Percentiles rank a stretch among this genome's conserved stretches.
These are phyloP conservation scores for Diaporthe citri DNA, from an alignment of 2,329 filamentous ascomycete species.

Conservation along the genomic window DNA sequence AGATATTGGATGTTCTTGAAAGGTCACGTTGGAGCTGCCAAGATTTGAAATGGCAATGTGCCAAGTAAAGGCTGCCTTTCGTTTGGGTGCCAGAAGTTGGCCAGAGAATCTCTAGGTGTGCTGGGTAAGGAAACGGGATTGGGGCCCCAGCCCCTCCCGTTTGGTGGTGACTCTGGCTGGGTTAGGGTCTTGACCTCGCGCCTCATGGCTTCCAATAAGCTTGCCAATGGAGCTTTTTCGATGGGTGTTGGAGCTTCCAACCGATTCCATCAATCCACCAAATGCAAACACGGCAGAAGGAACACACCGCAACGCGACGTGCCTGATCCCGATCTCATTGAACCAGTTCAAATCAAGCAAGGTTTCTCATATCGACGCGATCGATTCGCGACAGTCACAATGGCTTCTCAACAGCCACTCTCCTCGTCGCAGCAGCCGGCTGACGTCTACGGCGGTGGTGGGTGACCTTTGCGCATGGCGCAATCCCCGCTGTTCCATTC, in stretches of 20 bases:
- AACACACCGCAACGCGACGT: slow-evolving; percentile 14
- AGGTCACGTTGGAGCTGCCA: too few species aligned
- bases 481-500: slow-evolving; percentile 23
- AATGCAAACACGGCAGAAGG: slow-evolving; percentile 40
- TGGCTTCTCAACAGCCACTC: slow-evolving; percentile 68
- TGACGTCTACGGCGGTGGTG: slow-evolving; percentile 75
- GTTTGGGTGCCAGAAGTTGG: background rate
- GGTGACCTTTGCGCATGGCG: slow-evolving; percentile 42
- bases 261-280: slow-evolving; percentile 1
- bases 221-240: slow-evolving; percentile 28
- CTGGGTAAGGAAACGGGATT: background rate
- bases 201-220: slow-evolving; percentile 5
- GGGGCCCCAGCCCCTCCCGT: background rate
- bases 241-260: slow-evolving; percentile 18
- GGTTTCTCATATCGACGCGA: background rate
- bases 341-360: slow-evolving; percentile 28
- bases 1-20: too few species aligned
- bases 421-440: slow-evolving; percentile 69
- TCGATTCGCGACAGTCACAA: slow-evolving; percentile 44
- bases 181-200: slow-evolving; percentile 14
- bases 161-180: background rate
- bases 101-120: background rate
- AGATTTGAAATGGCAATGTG: background rate
- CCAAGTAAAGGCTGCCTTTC: background rate
- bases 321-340: background rate